Evolutionary conservation across 139 green algal species (phyloP), one percentile per base, ranked within the genome.

Genomic region (Pedinophyceae sp.): DNA sequence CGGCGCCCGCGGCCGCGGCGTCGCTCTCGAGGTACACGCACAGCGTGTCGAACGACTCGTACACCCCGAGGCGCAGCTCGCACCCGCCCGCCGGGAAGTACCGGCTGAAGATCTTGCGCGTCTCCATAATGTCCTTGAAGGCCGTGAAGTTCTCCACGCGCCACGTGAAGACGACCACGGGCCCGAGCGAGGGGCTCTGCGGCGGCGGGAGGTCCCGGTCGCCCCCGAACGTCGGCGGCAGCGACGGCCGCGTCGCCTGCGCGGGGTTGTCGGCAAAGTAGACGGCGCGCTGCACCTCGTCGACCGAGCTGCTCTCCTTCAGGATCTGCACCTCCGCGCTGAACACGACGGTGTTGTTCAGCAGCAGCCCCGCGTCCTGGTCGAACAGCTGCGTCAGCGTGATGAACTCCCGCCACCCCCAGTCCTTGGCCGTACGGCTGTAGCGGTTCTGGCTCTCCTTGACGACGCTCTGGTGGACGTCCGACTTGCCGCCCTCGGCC

Each of bases 71-170:
- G 39, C 76, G 69, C 29, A 85, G 69, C 41, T 83, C 66, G 58
- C 69, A 75, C 23, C 48, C 48, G 17, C 64, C 69, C 30, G 59
- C 71, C 0, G 59, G 23, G 50, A 76, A 76, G 64, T 60, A 76
- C 39, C 66, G 54, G 54, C 56, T 74, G 74, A 85, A 85, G 40
- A 85, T 78, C 61, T 83, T 85, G 41, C 74, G 62, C 23, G 71
- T 79, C 64, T 85, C 77, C 70, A 85, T 72, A 68, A 85, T 79
- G 30, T 81, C 69, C 55, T 78, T 80, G 56, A 83, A 85, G 38
- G 66, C 61, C 10, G 64, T 24, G 45, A 83, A 81, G 73, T 83
- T 85, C 55, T 85, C 77, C 27, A 85, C 69, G 25, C 65, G 67
- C 77, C 77, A 85, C 25, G 62, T 75, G 64, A 83, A 77, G 20